These are phyloP conservation scores for Krasilnikovozyma curviuscula DNA, from an alignment of 768 basidiomycete genomes.

Conservation along the genomic window DNA sequence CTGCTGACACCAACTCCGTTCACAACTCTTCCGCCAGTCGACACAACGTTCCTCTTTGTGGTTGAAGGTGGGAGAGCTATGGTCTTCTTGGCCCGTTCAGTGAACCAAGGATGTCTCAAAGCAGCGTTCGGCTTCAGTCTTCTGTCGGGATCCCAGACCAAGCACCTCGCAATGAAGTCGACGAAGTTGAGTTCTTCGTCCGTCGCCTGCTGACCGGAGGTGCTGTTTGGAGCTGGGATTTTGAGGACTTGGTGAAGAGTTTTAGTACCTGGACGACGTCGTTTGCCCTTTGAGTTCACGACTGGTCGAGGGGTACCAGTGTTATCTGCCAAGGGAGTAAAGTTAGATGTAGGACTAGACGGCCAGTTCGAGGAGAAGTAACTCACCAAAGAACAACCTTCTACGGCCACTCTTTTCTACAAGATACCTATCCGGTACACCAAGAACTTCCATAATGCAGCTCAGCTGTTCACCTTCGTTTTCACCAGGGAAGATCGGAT, in stretches of 20 bases:
- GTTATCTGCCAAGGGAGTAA: slow-evolving; percentile 39
- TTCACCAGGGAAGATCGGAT: slow-evolving; percentile 96
- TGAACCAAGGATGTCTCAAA: slow-evolving; percentile 73
- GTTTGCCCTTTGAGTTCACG: slow-evolving; percentile 87
- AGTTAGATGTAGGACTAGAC: neutral
- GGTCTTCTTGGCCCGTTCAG: no score
- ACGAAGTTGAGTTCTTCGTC: slow-evolving; percentile 91
- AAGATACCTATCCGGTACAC: slow-evolving; percentile 84
- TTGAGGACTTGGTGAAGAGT: slow-evolving; percentile 72
- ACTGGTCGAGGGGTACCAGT: slow-evolving; percentile 83
- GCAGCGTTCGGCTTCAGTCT: slow-evolving; percentile 86
- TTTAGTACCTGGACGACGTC: slow-evolving; percentile 78
- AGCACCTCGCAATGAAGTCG: slow-evolving; percentile 89
- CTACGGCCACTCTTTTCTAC: slow-evolving; percentile 83
- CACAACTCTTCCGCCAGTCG: no score
- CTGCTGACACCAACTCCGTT: no score
- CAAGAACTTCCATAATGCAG: slow-evolving; percentile 98
- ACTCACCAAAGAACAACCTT: slow-evolving; percentile 84
- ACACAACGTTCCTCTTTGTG: no score
- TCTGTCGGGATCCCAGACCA: slow-evolving; percentile 96
- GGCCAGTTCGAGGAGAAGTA: neutral
- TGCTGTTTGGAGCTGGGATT: no score
- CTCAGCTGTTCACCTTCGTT: slow-evolving; percentile 96
- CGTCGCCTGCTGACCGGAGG: no score
- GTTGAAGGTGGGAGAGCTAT: no score